Evolutionary conservation across 1,139 yeast genomes (phyloP), one percentile per base, ranked within the genome.

Genomic region (Ogataea hybrid): DNA sequence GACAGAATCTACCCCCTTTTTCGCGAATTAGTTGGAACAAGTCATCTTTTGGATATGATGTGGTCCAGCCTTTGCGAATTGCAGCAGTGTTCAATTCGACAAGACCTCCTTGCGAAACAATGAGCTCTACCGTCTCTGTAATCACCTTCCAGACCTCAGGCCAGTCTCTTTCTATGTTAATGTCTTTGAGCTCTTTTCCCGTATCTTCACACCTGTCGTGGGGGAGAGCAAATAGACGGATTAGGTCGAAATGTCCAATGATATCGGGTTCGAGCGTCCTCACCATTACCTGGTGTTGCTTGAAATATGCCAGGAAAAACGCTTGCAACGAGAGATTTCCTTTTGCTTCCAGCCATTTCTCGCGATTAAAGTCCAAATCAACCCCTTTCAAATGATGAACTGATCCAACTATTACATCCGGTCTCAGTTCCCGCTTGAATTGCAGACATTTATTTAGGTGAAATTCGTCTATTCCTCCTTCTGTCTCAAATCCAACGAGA

Each of bases 221-320:
- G 1, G 63, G 62, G 2, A 73, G 56, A n/a, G 42, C 29, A 49
- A 78, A 79, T 16, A 92, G 67, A 32, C 96, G 67, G 40, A 89
- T 85, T 41, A 92, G 70, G 59, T 94, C 99, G 59, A 92, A 85
- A 62, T 94, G 98, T 0, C 95, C 97, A 11, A 90, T 76, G 1
- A 89, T 84, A 23, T 69, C 66, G 0, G 97, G 96, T 37, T 77
- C 65, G 32, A 86, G 49, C 9, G 50, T 53, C 0, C 54, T 46
- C 5, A 90, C 62, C 70, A 89, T 81, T 37, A 71, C 62, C 50
- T 73, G 70, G 58, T 88, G 95, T 32, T 77, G 67, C 37, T 79
- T 76, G 56, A 83, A 92, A 63, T 92, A 94, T 42, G 70, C 78
- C 5, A 59, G 56, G 53, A 77, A 80, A 25, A 87, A 66, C 14